These are phyloP conservation scores for Diplodia sapinea DNA, from an alignment of 2,329 filamentous ascomycete genomes.

Conservation along the genomic window DNA sequence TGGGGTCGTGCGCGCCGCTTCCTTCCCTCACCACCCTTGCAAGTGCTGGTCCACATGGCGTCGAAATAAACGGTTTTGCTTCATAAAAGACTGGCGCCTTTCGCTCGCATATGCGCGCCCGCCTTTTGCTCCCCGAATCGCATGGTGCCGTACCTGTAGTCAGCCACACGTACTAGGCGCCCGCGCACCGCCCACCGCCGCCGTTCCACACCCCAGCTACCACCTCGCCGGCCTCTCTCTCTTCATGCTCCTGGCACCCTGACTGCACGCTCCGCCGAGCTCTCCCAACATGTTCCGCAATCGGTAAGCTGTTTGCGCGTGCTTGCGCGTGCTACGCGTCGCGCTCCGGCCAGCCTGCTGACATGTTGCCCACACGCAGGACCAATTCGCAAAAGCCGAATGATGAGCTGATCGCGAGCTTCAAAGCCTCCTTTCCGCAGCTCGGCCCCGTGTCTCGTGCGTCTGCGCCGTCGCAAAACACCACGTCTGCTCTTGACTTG, in stretches of 20 bases:
- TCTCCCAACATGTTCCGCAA: slow-evolving; percentile 55
- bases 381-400: slow-evolving; percentile 84
- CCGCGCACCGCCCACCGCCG: slow-evolving; percentile 26
- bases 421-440: slow-evolving; percentile 82
- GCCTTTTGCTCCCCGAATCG: slow-evolving; percentile 24
- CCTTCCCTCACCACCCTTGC: slow-evolving; percentile 29
- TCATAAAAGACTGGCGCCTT: slow-evolving; percentile 30
- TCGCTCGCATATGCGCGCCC: slow-evolving; percentile 28
- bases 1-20: slow-evolving; percentile 28
- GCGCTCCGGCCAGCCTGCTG: slow-evolving; percentile 28
- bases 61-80: slow-evolving; percentile 29
- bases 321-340: slow-evolving; percentile 3
- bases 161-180: slow-evolving; percentile 26
- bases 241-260: slow-evolving; percentile 43
- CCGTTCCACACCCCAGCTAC: slow-evolving; percentile 21
- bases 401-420: slow-evolving; percentile 82
- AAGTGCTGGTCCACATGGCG: slow-evolving; percentile 30
- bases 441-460: slow-evolving; percentile 54
- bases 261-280: slow-evolving; percentile 40
- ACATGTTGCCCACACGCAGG: slow-evolving; percentile 50
- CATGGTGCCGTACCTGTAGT: slow-evolving; percentile 29
- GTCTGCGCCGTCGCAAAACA: slow-evolving; percentile 51
- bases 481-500: slow-evolving; percentile 49
- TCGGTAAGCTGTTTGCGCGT: slow-evolving; percentile 45
- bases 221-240: neutral